These are phyloP conservation scores for Camelina hispida DNA, from an alignment of 345 rosid species.

Conservation along the genomic window DNA sequence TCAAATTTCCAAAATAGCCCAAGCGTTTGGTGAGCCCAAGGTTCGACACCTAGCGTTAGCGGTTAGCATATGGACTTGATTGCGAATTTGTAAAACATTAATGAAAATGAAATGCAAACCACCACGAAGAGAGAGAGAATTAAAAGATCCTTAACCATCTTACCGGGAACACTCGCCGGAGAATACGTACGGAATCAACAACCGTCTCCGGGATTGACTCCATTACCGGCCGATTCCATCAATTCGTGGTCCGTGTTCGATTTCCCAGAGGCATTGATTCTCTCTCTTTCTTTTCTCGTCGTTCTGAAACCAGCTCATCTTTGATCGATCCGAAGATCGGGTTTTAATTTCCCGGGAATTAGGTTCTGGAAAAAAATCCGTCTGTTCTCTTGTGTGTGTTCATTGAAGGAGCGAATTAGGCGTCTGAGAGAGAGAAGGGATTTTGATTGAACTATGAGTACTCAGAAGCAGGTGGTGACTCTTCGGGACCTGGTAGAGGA, in stretches of 20 bases:
- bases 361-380: background rate
- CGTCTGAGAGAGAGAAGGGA: slow-evolving; percentile 1
- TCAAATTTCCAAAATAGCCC: background rate
- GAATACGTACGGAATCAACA: slow-evolving; percentile 17
- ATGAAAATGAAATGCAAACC: slow-evolving; percentile 22
- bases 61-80: slow-evolving; percentile 5
- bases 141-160: slow-evolving; percentile 21
- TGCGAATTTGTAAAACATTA: background rate
- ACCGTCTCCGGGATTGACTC: slow-evolving; percentile 27
- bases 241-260: background rate
- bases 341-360: slow-evolving; percentile 26
- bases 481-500: slow-evolving; percentile 88
- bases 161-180: slow-evolving; percentile 41
- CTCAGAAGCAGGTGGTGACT: slow-evolving; percentile 64
- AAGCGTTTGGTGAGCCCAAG: slow-evolving; percentile 16
- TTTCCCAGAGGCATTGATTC: slow-evolving; percentile 17
- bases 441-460: slow-evolving; percentile 52
- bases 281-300: background rate
- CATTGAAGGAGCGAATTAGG: background rate
- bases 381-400: background rate
- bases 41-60: slow-evolving; percentile 37
- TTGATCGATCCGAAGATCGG: slow-evolving; percentile 29
- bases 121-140: slow-evolving; percentile 29
- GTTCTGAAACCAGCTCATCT: slow-evolving; percentile 14
- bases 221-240: slow-evolving; percentile 22